Evolutionary conservation across 768 basidiomycete genomes (phyloP).

Genomic region (Epithele typhae): DNA sequence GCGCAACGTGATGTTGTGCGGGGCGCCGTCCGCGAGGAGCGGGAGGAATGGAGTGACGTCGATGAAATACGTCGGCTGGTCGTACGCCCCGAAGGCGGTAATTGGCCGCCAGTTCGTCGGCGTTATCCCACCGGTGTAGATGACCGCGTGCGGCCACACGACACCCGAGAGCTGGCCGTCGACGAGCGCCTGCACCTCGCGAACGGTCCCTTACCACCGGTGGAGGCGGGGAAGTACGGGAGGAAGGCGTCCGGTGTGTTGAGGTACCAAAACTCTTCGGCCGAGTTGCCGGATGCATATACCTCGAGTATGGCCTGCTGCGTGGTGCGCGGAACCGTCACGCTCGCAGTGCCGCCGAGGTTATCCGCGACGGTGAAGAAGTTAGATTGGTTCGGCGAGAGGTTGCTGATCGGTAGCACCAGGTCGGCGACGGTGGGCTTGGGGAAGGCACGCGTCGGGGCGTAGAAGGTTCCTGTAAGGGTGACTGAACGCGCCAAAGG

Average conservation of each 20-base stretch:
- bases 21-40: constrained; percentile 53
- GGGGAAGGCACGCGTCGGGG: not conserved
- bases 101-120: constrained; percentile 63
- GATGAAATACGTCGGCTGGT: constrained; percentile 69
- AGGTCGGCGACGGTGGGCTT: constrained; percentile 1
- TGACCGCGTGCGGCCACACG: constrained; percentile 48
- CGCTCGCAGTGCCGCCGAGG: constrained; percentile 9
- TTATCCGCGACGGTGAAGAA: constrained; percentile 5
- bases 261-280: constrained; percentile 74
- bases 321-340: constrained; percentile 61
- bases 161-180: constrained; percentile 50
- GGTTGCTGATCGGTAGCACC: constrained; percentile 1
- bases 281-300: constrained; percentile 54
- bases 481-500: not conserved
- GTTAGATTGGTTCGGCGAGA: constrained; percentile 2
- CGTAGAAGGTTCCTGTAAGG: constrained; percentile 7
- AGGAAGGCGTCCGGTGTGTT: constrained; percentile 59
- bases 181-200: constrained; percentile 52
- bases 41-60: constrained; percentile 75
- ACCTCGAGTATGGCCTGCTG: constrained; percentile 60
- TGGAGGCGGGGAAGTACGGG: constrained; percentile 43
- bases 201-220: constrained; percentile 52
- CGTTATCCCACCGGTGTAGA: constrained; percentile 71
- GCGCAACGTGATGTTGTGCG: constrained; percentile 66
- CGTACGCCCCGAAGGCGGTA: constrained; percentile 39